Evolutionary conservation across 23 red algal species (phyloP).

Genomic region (Gracilaria domingensis): DNA sequence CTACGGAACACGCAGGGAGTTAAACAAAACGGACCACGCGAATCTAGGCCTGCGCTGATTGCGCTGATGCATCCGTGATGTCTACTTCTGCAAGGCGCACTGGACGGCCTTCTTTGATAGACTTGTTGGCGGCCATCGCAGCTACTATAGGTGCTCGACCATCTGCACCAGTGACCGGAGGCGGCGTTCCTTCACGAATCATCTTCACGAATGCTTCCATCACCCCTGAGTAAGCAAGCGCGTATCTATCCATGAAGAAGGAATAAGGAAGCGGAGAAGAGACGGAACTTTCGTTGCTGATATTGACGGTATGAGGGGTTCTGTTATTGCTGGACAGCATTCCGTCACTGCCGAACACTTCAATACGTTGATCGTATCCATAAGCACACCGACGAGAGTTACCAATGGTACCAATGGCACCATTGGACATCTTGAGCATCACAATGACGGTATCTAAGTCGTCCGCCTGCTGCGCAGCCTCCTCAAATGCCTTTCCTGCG

Average conservation of each 20-base stretch:
- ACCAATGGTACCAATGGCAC: constrained; percentile 91
- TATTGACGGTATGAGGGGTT: constrained; percentile 79
- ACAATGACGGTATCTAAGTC: constrained; percentile 91
- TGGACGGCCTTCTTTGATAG: constrained; percentile 77
- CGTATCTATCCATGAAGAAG: constrained; percentile 98
- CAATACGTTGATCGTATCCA: constrained; percentile 98
- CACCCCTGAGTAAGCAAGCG: constrained; percentile 90
- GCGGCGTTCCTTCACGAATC: constrained; percentile 77
- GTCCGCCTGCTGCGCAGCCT: constrained; percentile 77
- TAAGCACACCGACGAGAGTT: constrained; percentile 87
- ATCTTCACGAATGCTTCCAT: constrained; percentile 92
- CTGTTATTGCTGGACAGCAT: constrained; percentile 89
- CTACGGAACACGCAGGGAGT: background rate
- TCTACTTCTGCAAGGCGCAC: constrained; percentile 91
- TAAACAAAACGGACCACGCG: background rate
- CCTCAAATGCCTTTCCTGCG: constrained; percentile 80
- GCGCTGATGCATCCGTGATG: constrained; percentile 39
- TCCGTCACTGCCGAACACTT: constrained; percentile 97
- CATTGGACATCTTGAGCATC: constrained; percentile 94
- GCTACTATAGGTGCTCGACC: constrained; percentile 92
- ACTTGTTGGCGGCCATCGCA: constrained; percentile 92
- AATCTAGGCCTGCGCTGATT: constrained; percentile 42
- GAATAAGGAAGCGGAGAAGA: constrained; percentile 79
- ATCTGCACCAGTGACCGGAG: constrained; percentile 84
- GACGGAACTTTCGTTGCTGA: constrained; percentile 59